These are phyloP conservation scores for Phytophthora podocarpi DNA, from an alignment of 352 stramenopile genomes.

Conservation along the genomic window DNA sequence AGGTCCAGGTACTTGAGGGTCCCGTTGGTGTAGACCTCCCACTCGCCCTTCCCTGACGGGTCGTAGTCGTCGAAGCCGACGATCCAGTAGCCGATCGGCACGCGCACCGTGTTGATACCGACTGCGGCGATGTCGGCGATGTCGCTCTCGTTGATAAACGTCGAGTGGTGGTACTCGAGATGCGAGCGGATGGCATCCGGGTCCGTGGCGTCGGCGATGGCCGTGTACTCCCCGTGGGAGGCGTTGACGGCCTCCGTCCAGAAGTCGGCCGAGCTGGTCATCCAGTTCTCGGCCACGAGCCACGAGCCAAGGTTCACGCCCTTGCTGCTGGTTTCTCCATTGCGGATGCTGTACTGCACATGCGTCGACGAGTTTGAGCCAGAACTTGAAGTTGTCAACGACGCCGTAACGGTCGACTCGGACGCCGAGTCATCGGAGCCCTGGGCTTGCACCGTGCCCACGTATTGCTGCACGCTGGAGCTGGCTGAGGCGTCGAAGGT, in stretches of 20 bases:
- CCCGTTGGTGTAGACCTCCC: constrained; percentile 48
- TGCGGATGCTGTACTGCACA: constrained; percentile 65
- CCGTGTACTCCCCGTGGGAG: constrained; percentile 60
- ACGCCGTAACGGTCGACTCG: neutral
- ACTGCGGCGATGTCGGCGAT: constrained; percentile 62
- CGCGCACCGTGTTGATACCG: constrained; percentile 82
- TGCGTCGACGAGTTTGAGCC: constrained; percentile 29
- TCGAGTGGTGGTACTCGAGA: constrained; percentile 59
- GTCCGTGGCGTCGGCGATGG: constrained; percentile 49
- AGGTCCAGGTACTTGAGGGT: constrained; percentile 58
- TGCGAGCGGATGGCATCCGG: constrained; percentile 43
- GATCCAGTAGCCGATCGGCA: constrained; percentile 86
- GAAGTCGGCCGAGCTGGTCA: constrained; percentile 62
- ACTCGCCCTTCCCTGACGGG: constrained; percentile 42
- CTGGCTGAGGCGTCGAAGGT: constrained; percentile 23
- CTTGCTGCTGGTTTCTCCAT: constrained; percentile 46
- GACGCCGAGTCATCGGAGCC: constrained; percentile 1
- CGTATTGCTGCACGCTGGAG: constrained; percentile 13
- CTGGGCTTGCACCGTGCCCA: constrained; percentile 15
- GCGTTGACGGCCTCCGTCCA: constrained; percentile 51
- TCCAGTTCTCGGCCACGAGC: constrained; percentile 84
- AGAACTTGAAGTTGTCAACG: constrained; percentile 15
- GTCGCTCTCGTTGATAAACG: constrained; percentile 74
- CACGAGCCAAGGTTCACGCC: constrained; percentile 82
- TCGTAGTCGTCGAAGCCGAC: constrained; percentile 70